phyloP scores from a whole-genome alignment of 2,329 filamentous ascomycete species.

The Ascomycota sp. region DNA sequence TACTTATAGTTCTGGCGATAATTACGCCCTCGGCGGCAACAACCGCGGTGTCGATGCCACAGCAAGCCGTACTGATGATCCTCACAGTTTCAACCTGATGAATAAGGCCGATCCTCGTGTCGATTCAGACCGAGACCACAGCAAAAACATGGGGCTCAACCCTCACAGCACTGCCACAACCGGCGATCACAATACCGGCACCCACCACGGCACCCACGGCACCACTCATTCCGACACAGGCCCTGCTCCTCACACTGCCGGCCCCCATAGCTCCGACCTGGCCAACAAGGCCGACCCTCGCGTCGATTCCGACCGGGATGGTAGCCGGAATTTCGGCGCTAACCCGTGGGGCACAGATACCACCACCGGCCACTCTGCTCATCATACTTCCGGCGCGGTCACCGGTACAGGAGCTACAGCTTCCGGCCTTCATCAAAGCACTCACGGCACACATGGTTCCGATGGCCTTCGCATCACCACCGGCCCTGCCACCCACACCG shows the following conservation, averaged over 20 bases:
- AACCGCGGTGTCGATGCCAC: constrained; percentile 4
- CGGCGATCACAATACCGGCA: constrained; percentile 18
- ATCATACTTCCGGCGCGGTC: constrained; percentile 3
- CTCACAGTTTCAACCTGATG: constrained; percentile 20
- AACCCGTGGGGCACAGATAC: constrained; percentile 8
- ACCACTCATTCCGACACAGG: neutral
- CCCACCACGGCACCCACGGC: constrained; percentile 5
- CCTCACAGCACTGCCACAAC: constrained; percentile 11
- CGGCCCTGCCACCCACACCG: constrained; percentile 4
- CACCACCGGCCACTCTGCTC: constrained; percentile 1
- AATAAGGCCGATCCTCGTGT: constrained; percentile 33
- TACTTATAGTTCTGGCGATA: constrained; percentile 19
- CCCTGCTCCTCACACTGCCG: constrained; percentile 8
- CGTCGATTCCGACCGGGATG: constrained; percentile 31
- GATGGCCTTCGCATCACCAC: neutral
- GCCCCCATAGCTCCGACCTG: constrained; percentile 23
- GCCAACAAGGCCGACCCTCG: constrained; percentile 31
- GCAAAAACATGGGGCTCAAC: constrained; percentile 9
- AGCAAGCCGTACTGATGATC: constrained; percentile 16
- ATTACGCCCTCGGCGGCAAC: constrained; percentile 12
- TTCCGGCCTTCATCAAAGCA: no score
- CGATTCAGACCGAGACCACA: constrained; percentile 28
- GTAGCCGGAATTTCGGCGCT: constrained; percentile 10
- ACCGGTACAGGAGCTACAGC: no score
- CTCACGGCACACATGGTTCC: constrained; percentile 1